Evolutionary conservation across 345 rosid species (phyloP).

Genomic region (Lumnitzera racemosa): DNA sequence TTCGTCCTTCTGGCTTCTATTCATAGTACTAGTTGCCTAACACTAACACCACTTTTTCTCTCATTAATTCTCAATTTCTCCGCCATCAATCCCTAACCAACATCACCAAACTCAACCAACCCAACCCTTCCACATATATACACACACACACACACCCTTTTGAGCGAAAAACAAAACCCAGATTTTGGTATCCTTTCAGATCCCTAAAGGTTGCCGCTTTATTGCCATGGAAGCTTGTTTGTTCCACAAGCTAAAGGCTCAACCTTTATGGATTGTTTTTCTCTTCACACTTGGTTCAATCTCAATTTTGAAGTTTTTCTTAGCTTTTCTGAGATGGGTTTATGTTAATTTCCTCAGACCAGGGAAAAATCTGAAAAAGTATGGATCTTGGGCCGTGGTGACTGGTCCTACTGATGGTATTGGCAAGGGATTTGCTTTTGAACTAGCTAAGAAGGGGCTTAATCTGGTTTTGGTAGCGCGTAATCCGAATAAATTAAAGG

Average conservation of each 20-base stretch:
- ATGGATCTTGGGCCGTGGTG: constrained; percentile 95
- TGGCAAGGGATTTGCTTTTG: constrained; percentile 82
- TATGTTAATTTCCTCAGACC: constrained; percentile 84
- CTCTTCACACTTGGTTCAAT: constrained; percentile 57
- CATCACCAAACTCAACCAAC: background rate
- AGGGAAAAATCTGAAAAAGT: constrained; percentile 65
- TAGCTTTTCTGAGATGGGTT: constrained; percentile 50
- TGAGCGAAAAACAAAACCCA: background rate
- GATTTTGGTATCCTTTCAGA: background rate
- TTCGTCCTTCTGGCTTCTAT: background rate
- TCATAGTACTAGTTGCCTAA: background rate
- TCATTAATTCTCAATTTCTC: background rate
- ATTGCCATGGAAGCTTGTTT: constrained; percentile 47
- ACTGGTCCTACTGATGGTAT: constrained; percentile 96
- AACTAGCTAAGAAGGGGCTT: constrained; percentile 65
- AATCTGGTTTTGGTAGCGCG: constrained; percentile 82
- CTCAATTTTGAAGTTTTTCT: constrained; percentile 30
- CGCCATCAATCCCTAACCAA: background rate
- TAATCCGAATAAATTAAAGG: constrained; percentile 56
- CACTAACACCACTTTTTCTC: constrained; percentile 5
- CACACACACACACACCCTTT: constrained; percentile 10
- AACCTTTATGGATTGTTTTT: constrained; percentile 55
- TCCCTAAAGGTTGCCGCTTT: background rate
- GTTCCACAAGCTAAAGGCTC: constrained; percentile 37
- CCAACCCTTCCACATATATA: background rate